Evolutionary conservation across 768 basidiomycete genomes (phyloP).

Genomic region (Rubroboletus pulcherrimus): DNA sequence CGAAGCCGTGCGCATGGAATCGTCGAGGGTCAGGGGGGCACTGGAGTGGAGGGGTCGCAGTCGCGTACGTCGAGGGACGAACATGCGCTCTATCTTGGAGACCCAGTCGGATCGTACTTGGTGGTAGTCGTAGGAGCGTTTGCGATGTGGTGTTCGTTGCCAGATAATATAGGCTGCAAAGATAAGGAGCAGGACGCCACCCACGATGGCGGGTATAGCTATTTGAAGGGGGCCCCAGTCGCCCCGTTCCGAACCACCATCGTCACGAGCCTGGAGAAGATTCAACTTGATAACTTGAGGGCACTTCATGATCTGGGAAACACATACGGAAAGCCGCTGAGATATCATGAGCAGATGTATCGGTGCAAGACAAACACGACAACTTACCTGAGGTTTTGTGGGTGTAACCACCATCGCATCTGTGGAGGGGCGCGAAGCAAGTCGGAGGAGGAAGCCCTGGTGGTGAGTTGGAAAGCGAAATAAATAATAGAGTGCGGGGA

Average conservation of each 20-base stretch:
- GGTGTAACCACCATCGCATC: constrained; percentile 22
- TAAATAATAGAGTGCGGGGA: constrained; percentile 15
- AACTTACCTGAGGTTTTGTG: constrained; percentile 13
- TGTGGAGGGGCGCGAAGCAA: neutral
- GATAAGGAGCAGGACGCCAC: constrained; percentile 24
- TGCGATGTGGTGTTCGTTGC: constrained; percentile 14
- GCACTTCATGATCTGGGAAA: neutral
- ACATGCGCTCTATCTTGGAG: constrained; percentile 11
- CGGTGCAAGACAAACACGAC: neutral
- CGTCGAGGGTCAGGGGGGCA: constrained; percentile 20
- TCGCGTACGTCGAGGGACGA: constrained; percentile 15
- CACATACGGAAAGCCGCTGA: constrained; percentile 23
- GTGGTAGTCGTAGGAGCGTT: constrained; percentile 11
- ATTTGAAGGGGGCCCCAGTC: constrained; percentile 33
- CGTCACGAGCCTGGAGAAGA: constrained; percentile 16
- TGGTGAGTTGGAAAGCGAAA: constrained; percentile 3
- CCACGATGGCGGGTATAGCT: constrained; percentile 33
- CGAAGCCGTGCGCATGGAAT: constrained; percentile 16
- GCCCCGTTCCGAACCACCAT: neutral
- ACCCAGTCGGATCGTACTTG: constrained; percentile 13
- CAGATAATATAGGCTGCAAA: constrained; percentile 24
- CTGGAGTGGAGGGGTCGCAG: constrained; percentile 12
- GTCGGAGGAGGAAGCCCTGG: neutral
- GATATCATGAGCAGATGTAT: constrained; percentile 2
- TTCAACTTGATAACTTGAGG: neutral